These are phyloP conservation scores for Stachybotrys elegans DNA, from an alignment of 2,329 filamentous ascomycete genomes.

Conservation along the genomic window DNA sequence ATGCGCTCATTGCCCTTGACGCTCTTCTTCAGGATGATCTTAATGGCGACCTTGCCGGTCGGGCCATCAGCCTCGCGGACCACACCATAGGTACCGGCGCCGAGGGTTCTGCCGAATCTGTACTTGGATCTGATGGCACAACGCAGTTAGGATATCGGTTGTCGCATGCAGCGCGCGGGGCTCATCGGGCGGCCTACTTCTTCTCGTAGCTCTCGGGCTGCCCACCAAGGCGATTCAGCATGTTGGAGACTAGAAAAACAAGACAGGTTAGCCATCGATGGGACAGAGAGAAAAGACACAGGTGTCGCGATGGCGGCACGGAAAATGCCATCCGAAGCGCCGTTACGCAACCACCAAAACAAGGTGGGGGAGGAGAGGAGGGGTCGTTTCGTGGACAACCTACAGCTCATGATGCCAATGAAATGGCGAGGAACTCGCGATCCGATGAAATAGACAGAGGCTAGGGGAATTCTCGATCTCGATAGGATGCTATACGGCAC, in stretches of 20 bases:
- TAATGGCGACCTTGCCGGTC: conserved; percentile 83
- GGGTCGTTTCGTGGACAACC: conserved; percentile 16
- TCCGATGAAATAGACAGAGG: too few species aligned
- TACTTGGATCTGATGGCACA: conserved; percentile 64
- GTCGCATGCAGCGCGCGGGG: conserved; percentile 11
- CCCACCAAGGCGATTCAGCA: conserved; percentile 93
- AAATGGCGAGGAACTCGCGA: too few species aligned
- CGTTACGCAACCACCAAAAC: neutral
- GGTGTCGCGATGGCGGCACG: too few species aligned
- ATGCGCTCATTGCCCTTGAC: conserved; percentile 97
- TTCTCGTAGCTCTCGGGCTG: conserved; percentile 98
- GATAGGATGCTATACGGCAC: too few species aligned
- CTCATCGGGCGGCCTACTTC: conserved; percentile 63
- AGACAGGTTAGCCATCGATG: conserved; percentile 13
- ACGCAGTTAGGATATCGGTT: conserved; percentile 18
- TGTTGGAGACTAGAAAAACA: conserved; percentile 62
- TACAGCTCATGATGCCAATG: conserved; percentile 32
- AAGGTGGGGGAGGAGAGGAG: neutral
- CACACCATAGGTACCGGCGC: conserved; percentile 96
- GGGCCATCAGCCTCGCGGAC: conserved; percentile 89
- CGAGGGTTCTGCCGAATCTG: conserved; percentile 86
- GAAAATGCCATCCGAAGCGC: neutral
- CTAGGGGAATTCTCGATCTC: too few species aligned
- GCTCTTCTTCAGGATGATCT: conserved; percentile 99
- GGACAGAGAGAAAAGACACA: neutral